phyloP scores from a whole-genome alignment of 768 basidiomycete genomes.

The Rhodotorula graminis region DNA sequence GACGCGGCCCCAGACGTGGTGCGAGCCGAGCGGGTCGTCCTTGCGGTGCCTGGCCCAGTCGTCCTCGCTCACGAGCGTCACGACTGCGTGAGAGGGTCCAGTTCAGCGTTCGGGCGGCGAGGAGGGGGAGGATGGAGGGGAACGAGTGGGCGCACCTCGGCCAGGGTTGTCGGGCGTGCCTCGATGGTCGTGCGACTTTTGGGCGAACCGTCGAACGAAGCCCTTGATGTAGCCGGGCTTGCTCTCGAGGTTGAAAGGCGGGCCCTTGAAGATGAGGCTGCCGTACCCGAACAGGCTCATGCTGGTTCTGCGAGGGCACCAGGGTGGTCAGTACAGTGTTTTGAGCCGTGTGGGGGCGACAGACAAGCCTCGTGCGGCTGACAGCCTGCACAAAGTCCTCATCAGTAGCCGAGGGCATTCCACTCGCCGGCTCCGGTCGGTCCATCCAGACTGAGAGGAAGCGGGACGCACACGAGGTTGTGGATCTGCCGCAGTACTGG shows the following conservation, averaged over 20 bases:
- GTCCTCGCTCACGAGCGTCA: slow-evolving; percentile 78
- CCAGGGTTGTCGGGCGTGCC: slow-evolving; percentile 67
- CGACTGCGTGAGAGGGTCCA: slow-evolving; percentile 52
- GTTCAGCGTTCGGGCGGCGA: background rate
- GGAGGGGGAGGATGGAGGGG: too few relatives aligned
- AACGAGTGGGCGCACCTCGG: slow-evolving; percentile 20
- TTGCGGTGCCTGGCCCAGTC: slow-evolving; percentile 63
- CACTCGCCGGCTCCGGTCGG: too few relatives aligned
- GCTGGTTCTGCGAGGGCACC: too few relatives aligned
- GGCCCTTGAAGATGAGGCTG: slow-evolving; percentile 17
- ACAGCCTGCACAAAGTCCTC: too few relatives aligned
- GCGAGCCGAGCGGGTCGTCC: slow-evolving; percentile 50
- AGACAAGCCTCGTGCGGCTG: too few relatives aligned
- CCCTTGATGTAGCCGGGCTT: slow-evolving; percentile 82
- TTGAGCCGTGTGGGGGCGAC: too few relatives aligned
- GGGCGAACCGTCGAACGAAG: slow-evolving; percentile 83
- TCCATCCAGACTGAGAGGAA: too few relatives aligned
- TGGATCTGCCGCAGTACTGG: too few relatives aligned
- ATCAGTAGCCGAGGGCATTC: too few relatives aligned
- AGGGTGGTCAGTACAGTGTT: too few relatives aligned
- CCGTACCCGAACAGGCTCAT: slow-evolving; percentile 1
- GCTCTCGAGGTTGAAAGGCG: slow-evolving; percentile 42
- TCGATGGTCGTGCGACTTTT: slow-evolving; percentile 85
- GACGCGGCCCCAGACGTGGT: slow-evolving; percentile 83
- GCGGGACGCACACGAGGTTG: too few relatives aligned